Percentiles rank a stretch among this genome's conserved stretches.
These are phyloP conservation scores for Rhizoclosmatium globosum DNA, from an alignment of 192 early-diverging fungal genomes.

Conservation along the genomic window DNA sequence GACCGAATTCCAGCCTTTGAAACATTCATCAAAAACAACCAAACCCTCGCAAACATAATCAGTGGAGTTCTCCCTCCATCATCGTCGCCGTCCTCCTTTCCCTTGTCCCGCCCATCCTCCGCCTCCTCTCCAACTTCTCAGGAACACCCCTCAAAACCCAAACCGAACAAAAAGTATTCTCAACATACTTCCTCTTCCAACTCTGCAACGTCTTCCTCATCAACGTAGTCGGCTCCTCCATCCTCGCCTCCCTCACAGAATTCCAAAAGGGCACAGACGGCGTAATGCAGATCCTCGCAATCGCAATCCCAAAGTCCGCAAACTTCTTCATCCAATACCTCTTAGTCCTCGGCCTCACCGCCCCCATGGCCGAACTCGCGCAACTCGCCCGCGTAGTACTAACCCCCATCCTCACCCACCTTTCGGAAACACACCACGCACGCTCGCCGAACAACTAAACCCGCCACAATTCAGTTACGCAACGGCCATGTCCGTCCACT, in stretches of 20 bases:
- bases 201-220: conserved; percentile 83
- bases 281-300: conserved; percentile 60
- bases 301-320: conserved; percentile 75
- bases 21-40: conserved; percentile 46
- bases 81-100: conserved; percentile 75
- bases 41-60: conserved; percentile 63
- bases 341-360: conserved; percentile 69
- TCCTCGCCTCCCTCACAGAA: conserved; percentile 57
- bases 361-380: conserved; percentile 68
- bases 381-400: conserved; percentile 74
- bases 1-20: too few species aligned
- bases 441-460: conserved; percentile 60
- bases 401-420: conserved; percentile 58
- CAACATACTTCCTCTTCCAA: conserved; percentile 72
- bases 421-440: conserved; percentile 81
- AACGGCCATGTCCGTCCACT: conserved; percentile 42
- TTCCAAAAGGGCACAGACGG: conserved; percentile 62
- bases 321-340: conserved; percentile 89
- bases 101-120: conserved; percentile 74
- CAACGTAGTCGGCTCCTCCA: conserved; percentile 74
- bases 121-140: conserved; percentile 64
- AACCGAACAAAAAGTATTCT: conserved; percentile 69
- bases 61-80: conserved; percentile 81
- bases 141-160: conserved; percentile 65
- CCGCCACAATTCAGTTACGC: conserved; percentile 48